phyloP scores from a whole-genome alignment of 2,329 filamentous ascomycete genomes.

The Clarireedia hainanense region DNA sequence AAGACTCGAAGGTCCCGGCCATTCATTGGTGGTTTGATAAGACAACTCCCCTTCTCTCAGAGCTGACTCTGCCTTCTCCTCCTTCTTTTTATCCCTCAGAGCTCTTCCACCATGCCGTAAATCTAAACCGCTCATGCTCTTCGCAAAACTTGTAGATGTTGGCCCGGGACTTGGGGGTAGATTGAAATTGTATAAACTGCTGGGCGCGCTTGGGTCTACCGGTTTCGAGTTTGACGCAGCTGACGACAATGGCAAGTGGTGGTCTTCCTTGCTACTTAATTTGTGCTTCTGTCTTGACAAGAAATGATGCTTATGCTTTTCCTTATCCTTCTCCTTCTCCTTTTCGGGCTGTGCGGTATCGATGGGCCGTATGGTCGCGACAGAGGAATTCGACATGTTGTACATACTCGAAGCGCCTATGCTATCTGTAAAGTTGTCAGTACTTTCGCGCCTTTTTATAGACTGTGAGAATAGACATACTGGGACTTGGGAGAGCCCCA shows the following conservation, averaged over 20 bases:
- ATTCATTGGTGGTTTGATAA: slow-evolving; percentile 31
- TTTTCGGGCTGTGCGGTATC: slow-evolving; percentile 42
- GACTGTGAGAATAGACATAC: slow-evolving; percentile 57
- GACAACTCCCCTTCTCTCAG: slow-evolving; percentile 28
- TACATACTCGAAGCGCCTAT: slow-evolving; percentile 57
- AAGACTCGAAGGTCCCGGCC: slow-evolving; percentile 47
- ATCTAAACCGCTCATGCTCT: slow-evolving; percentile 75
- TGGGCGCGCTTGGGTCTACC: slow-evolving; percentile 66
- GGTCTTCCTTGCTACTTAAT: slow-evolving; percentile 63
- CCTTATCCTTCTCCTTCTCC: slow-evolving; percentile 47
- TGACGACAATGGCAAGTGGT: slow-evolving; percentile 64
- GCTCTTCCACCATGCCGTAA: slow-evolving; percentile 69
- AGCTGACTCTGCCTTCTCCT: slow-evolving; percentile 45
- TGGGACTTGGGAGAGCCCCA: slow-evolving; percentile 63
- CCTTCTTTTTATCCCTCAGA: slow-evolving; percentile 72
- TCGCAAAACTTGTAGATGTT: slow-evolving; percentile 60
- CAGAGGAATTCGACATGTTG: slow-evolving; percentile 66
- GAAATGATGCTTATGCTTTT: slow-evolving; percentile 75
- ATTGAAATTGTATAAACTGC: slow-evolving; percentile 72
- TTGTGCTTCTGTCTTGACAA: slow-evolving; percentile 74
- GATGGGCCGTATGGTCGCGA: slow-evolving; percentile 63
- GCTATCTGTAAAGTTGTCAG: not conserved
- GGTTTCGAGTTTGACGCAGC: slow-evolving; percentile 70
- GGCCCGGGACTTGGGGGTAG: slow-evolving; percentile 64
- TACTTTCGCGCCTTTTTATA: slow-evolving; percentile 38